Evolutionary conservation across 352 stramenopile species (phyloP).

Genomic region (Pythium scleroteichum): DNA sequence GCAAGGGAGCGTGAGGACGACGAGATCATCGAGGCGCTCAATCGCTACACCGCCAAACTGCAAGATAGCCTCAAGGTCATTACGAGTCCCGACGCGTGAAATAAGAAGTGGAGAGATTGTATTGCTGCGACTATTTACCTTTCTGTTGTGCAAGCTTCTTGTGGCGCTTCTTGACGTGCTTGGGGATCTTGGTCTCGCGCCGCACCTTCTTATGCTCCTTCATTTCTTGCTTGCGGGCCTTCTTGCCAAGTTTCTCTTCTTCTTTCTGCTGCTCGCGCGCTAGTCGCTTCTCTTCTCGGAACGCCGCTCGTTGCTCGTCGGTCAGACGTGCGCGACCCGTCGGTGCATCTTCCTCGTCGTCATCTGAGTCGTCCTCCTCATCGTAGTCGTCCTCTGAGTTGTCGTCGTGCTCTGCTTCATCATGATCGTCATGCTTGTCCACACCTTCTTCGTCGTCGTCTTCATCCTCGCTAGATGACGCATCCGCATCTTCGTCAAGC

Average conservation of each 20-base stretch:
- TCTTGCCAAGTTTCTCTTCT: slow-evolving; percentile 76
- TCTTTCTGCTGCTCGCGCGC: slow-evolving; percentile 57
- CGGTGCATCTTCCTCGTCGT: slow-evolving; percentile 49
- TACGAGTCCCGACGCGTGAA: slow-evolving; percentile 76
- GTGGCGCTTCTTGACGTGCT: slow-evolving; percentile 98
- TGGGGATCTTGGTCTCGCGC: slow-evolving; percentile 97
- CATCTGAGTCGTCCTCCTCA: slow-evolving; percentile 30
- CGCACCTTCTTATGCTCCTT: slow-evolving; percentile 95
- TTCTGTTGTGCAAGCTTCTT: slow-evolving; percentile 95
- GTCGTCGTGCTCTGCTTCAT: slow-evolving; percentile 1
- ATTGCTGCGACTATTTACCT: slow-evolving; percentile 53
- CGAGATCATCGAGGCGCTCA: slow-evolving; percentile 93
- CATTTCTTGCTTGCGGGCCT: slow-evolving; percentile 95
- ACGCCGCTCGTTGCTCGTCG: slow-evolving; percentile 83
- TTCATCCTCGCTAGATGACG: slow-evolving; percentile 40
- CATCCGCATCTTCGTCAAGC: slow-evolving; percentile 40
- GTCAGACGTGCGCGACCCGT: slow-evolving; percentile 51
- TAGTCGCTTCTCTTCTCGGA: slow-evolving; percentile 77
- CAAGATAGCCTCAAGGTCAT: slow-evolving; percentile 94
- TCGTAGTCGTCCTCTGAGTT: background rate
- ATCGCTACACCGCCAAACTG: slow-evolving; percentile 92
- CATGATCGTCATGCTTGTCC: slow-evolving; percentile 24
- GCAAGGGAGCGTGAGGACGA: slow-evolving; percentile 91
- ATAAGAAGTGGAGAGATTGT: background rate
- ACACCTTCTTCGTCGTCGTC: slow-evolving; percentile 50